phyloP scores from a whole-genome alignment of 176 grass and related monocot genomes.

The Oryza glumipatula region DNA sequence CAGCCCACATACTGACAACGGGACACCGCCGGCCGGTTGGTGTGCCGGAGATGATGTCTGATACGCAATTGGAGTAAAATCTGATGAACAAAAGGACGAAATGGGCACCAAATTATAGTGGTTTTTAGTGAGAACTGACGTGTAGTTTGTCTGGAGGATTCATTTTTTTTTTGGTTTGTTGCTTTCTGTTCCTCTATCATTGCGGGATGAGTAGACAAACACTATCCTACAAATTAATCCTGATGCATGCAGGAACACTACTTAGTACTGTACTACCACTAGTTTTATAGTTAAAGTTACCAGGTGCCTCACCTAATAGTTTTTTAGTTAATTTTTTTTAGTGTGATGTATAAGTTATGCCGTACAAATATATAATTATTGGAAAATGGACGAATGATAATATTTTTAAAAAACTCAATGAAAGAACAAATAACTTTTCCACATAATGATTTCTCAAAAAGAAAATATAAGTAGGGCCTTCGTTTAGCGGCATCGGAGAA shows the following conservation, averaged over 20 bases:
- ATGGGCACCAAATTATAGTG: neutral
- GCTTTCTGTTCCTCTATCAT: neutral
- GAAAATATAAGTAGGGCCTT: neutral
- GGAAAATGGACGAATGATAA: neutral
- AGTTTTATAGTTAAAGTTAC: neutral
- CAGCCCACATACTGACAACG: neutral
- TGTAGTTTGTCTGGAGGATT: neutral
- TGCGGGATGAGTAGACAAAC: conserved; percentile 13
- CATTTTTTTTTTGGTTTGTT: neutral
- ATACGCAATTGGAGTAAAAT: neutral
- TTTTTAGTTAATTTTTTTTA: neutral
- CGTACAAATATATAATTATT: neutral
- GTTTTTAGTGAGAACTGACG: neutral
- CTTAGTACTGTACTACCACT: neutral
- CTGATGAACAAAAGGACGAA: conserved; percentile 3
- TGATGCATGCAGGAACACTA: neutral
- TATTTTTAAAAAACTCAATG: neutral
- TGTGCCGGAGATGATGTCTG: neutral
- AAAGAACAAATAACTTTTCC: neutral
- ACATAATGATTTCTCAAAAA: neutral
- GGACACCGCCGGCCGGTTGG: neutral
- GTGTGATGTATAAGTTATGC: neutral
- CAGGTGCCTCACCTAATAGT: neutral
- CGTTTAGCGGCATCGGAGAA: neutral
- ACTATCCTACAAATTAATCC: neutral